Percentiles rank a stretch among this genome's conserved stretches.
Evolutionary conservation across 78 protist genomes (phyloP).

Genomic region (Protostelium mycophagum): DNA sequence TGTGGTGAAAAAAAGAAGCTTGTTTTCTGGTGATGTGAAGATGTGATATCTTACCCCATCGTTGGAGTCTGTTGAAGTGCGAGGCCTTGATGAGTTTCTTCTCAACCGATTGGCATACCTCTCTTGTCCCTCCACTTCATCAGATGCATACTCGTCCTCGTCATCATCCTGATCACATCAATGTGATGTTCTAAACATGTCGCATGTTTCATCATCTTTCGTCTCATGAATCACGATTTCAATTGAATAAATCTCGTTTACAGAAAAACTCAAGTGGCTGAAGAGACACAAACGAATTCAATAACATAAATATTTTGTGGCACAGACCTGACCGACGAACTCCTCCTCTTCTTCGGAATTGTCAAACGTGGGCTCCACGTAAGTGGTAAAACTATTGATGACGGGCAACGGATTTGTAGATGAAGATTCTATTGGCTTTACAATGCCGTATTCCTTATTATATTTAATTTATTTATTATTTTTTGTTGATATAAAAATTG

Average conservation of each 20-base stretch:
- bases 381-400: neutral
- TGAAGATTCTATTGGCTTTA: neutral
- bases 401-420: neutral
- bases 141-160: neutral
- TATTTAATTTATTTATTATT: no score
- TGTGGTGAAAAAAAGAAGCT: neutral
- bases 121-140: neutral
- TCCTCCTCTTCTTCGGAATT: neutral
- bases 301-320: neutral
- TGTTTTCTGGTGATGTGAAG: neutral
- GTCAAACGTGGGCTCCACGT: neutral
- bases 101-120: neutral
- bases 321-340: neutral
- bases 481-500: no score
- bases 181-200: no score
- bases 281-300: no score
- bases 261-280: no score
- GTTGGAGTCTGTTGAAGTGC: no score
- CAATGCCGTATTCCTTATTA: neutral
- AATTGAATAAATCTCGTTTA: no score
- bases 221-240: no score
- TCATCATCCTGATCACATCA: no score
- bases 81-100: no score
- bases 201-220: no score
- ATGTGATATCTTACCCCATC: neutral